phyloP scores from a whole-genome alignment of 768 basidiomycete genomes.

The Suillus luteus region DNA sequence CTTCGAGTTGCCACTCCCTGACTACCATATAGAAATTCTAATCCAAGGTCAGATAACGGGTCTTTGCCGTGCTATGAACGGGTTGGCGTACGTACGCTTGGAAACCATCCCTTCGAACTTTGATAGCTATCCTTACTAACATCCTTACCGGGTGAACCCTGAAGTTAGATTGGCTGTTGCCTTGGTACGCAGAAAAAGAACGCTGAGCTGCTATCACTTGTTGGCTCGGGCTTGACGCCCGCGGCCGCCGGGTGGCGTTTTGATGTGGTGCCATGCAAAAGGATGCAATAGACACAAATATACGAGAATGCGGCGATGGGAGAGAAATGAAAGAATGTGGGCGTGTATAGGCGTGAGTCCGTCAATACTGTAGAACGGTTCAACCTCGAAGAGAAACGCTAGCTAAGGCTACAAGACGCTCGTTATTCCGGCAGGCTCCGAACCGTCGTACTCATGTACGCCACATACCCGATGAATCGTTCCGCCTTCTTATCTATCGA shows the following conservation, averaged over 20 bases:
- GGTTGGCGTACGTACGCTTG: slow-evolving; percentile 1
- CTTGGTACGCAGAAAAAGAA: neutral
- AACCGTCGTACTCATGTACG: neutral
- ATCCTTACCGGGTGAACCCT: neutral
- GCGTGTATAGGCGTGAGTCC: neutral
- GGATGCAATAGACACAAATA: neutral
- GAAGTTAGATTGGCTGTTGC: neutral
- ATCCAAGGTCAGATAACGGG: slow-evolving; percentile 1
- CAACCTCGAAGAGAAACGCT: neutral
- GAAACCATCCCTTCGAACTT: neutral
- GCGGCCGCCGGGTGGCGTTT: neutral
- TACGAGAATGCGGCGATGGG: neutral
- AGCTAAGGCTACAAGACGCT: neutral
- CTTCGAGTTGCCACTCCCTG: neutral
- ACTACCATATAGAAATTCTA: slow-evolving; percentile 2
- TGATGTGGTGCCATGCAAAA: neutral
- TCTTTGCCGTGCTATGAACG: neutral
- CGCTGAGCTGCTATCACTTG: neutral
- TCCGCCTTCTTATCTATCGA: neutral
- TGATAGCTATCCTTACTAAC: neutral
- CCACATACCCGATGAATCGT: neutral
- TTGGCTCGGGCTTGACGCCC: neutral
- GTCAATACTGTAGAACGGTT: neutral
- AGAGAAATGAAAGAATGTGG: neutral
- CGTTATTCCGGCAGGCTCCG: neutral